phyloP scores from a whole-genome alignment of 1,284 basidiomycete species.

The Paramarasmius palmivorus region DNA sequence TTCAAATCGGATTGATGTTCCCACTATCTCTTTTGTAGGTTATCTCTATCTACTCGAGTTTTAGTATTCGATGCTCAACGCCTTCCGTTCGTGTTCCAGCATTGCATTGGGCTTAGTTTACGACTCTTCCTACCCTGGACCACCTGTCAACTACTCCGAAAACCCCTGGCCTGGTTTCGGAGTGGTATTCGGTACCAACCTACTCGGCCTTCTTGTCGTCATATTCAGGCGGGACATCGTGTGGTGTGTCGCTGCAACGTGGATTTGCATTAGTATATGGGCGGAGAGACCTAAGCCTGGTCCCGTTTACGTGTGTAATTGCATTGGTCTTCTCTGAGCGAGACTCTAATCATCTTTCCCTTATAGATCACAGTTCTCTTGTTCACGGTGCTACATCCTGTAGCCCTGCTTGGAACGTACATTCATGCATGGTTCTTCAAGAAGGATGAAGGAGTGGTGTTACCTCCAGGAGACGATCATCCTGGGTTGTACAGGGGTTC shows the following conservation, averaged over 20 bases:
- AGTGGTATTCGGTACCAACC: constrained; percentile 58
- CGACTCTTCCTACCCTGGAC: constrained; percentile 35
- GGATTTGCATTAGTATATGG: constrained; percentile 70
- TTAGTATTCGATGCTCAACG: too few species aligned
- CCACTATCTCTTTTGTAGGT: constrained; percentile 50
- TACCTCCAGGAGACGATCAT: constrained; percentile 42
- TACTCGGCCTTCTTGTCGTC: constrained; percentile 58
- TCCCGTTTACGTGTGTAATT: constrained; percentile 60
- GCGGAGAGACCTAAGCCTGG: constrained; percentile 57
- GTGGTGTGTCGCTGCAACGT: constrained; percentile 70
- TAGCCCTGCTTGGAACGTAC: constrained; percentile 44
- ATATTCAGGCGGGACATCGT: constrained; percentile 61
- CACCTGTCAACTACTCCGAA: constrained; percentile 45
- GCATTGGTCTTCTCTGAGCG: neutral
- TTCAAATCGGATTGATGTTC: constrained; percentile 49
- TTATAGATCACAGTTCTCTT: constrained; percentile 53
- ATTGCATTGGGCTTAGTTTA: constrained; percentile 56
- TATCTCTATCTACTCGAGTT: constrained; percentile 36
- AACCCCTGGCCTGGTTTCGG: constrained; percentile 64
- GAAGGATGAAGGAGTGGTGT: constrained; percentile 33
- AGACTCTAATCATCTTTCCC: neutral
- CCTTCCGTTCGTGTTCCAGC: constrained; percentile 32
- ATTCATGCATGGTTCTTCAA: constrained; percentile 36
- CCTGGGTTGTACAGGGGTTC: constrained; percentile 15
- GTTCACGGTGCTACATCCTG: constrained; percentile 62